Evolutionary conservation across 179 eudicot genomes (phyloP).

Genomic region (Amaranthus tricolor): DNA sequence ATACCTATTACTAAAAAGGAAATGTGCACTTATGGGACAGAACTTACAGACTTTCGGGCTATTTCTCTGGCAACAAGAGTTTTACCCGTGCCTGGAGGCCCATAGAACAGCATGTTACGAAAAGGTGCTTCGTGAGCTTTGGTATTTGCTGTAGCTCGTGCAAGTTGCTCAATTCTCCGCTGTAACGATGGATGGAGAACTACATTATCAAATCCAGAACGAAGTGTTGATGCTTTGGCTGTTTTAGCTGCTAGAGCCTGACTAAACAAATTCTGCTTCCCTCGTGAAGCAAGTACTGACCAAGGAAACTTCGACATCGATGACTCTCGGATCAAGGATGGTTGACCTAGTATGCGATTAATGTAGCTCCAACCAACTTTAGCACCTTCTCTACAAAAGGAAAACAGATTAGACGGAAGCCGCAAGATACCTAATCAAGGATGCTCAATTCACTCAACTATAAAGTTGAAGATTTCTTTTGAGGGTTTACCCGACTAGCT

Average conservation of each 20-base stretch:
- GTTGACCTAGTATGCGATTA: conserved; percentile 92
- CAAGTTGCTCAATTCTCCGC: conserved; percentile 83
- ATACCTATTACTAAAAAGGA: not conserved
- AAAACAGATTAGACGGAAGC: not conserved
- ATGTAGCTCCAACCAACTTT: conserved; percentile 92
- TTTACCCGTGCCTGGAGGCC: conserved; percentile 99
- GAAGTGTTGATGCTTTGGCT: conserved; percentile 35
- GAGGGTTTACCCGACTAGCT: not conserved
- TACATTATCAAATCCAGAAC: conserved; percentile 63
- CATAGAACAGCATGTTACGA: conserved; percentile 96
- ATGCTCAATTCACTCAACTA: not conserved
- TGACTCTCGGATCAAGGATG: conserved; percentile 93
- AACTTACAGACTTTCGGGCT: conserved; percentile 82
- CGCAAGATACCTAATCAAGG: not conserved
- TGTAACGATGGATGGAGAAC: conserved; percentile 86
- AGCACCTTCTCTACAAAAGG: conserved; percentile 79
- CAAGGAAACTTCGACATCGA: conserved; percentile 81
- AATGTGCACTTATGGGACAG: not conserved
- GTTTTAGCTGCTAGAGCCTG: conserved; percentile 46
- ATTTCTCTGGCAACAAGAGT: conserved; percentile 96
- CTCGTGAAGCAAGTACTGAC: conserved; percentile 54
- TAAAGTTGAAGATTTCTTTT: not conserved
- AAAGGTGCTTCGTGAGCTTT: conserved; percentile 94
- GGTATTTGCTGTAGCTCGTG: conserved; percentile 92
- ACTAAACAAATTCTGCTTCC: conserved; percentile 38